A percentile compares a stretch with the other conserved stretches of the same genome.
phyloP scores from a whole-genome alignment of 345 rosid genomes.

The Psidium guajava region DNA sequence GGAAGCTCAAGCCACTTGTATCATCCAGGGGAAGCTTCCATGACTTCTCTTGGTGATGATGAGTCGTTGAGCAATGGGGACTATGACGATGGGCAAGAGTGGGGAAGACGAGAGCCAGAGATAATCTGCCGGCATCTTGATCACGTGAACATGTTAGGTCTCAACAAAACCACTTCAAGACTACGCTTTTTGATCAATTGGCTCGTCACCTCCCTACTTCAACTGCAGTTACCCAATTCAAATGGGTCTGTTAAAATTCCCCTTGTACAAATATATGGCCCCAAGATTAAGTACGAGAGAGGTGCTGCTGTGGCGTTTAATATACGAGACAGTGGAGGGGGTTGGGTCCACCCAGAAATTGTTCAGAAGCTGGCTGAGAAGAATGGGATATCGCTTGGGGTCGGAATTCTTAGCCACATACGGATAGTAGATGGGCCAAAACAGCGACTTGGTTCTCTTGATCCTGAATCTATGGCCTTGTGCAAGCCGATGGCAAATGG shows the following conservation, averaged over 20 bases:
- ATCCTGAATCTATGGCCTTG: constrained; percentile 30
- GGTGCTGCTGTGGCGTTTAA: constrained; percentile 64
- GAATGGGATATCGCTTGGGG: constrained; percentile 48
- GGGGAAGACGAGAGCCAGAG: constrained; percentile 73
- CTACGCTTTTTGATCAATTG: constrained; percentile 69
- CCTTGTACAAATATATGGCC: constrained; percentile 61
- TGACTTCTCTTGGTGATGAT: constrained; percentile 30
- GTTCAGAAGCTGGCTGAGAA: constrained; percentile 59
- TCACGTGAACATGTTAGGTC: constrained; percentile 65
- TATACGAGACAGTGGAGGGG: constrained; percentile 20
- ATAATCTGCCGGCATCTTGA: constrained; percentile 64
- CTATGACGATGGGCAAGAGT: constrained; percentile 47
- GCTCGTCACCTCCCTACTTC: constrained; percentile 82
- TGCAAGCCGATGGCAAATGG: constrained; percentile 42
- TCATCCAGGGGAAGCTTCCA: constrained; percentile 53
- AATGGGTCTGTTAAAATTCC: constrained; percentile 25
- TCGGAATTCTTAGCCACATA: constrained; percentile 49
- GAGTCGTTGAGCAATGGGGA: constrained; percentile 43
- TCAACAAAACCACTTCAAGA: constrained; percentile 66
- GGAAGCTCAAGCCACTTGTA: constrained; percentile 19
- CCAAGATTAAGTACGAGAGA: constrained; percentile 63
- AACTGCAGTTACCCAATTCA: constrained; percentile 41
- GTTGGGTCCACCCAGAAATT: constrained; percentile 39
- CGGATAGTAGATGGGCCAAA: constrained; percentile 36
- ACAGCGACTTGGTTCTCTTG: constrained; percentile 23